Conservation (phyloP, 352 stramenopile genomes). For the Phytophthora hibernalis region DNA sequence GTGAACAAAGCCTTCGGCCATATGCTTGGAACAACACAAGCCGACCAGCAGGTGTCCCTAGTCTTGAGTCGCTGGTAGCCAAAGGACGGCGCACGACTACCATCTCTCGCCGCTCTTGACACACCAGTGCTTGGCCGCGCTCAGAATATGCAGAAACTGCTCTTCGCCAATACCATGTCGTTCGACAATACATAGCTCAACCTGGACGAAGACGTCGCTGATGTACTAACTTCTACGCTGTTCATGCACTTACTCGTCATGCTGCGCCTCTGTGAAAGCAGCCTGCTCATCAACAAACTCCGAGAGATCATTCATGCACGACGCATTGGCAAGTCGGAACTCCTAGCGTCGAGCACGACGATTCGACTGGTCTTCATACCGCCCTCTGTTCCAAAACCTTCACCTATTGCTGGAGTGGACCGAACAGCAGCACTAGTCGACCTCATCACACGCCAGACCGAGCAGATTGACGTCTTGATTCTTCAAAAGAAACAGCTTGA, state of each 20-base stretch:
- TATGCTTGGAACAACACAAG: constrained; percentile 13
- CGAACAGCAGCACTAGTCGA: background rate
- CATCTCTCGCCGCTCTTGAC: background rate
- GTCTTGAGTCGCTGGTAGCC: constrained; percentile 8
- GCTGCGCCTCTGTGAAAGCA: background rate
- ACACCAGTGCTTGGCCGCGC: too few relatives aligned
- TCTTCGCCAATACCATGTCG: background rate
- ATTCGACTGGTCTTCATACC: too few relatives aligned
- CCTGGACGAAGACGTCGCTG: too few relatives aligned
- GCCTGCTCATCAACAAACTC: too few relatives aligned
- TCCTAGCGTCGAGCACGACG: too few relatives aligned
- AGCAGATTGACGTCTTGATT: too few relatives aligned
- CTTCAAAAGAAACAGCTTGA: too few relatives aligned
- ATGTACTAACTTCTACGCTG: background rate
- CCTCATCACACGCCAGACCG: too few relatives aligned
- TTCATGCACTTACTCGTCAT: background rate
- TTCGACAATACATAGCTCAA: background rate
- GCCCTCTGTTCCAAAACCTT: too few relatives aligned
- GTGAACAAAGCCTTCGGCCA: constrained; percentile 21
- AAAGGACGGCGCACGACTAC: constrained; percentile 6
- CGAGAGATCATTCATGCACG: background rate
- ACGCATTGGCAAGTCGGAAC: background rate
- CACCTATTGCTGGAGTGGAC: too few relatives aligned
- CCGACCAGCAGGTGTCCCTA: constrained; percentile 1
- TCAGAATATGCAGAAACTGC: too few relatives aligned